Evolutionary conservation across 306 rosid species (phyloP).

Genomic region (Vachellia collinsii): DNA sequence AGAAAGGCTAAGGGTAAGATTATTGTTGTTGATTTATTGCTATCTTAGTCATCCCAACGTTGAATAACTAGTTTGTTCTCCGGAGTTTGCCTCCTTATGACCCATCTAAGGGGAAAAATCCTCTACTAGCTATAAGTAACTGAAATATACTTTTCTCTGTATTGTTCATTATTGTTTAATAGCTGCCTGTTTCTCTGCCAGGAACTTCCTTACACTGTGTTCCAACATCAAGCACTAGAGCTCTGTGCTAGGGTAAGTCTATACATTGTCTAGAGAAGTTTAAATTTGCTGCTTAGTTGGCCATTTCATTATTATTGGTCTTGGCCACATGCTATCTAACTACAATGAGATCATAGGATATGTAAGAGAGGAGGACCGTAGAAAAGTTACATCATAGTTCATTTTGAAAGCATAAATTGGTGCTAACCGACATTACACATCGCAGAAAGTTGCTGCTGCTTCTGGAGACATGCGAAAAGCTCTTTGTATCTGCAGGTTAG

Average conservation of each 20-base stretch:
- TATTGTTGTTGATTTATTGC: constrained; percentile 13
- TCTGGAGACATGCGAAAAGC: constrained; percentile 98
- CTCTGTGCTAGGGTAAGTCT: constrained; percentile 94
- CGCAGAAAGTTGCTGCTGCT: constrained; percentile 94
- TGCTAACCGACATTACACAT: constrained; percentile 28
- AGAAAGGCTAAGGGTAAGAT: constrained; percentile 74
- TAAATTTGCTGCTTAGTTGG: neutral
- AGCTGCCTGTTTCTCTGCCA: constrained; percentile 35
- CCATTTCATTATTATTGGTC: neutral
- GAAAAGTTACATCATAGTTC: neutral
- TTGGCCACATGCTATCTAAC: neutral
- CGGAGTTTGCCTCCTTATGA: neutral
- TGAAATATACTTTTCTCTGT: constrained; percentile 23
- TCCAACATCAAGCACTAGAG: constrained; percentile 81
- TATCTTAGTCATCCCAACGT: neutral
- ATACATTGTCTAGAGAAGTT: constrained; percentile 4
- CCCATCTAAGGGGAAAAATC: neutral
- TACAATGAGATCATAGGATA: neutral
- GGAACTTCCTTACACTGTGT: constrained; percentile 72
- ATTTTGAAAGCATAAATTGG: constrained; percentile 25
- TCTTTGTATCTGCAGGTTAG: constrained; percentile 82
- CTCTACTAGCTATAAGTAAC: neutral
- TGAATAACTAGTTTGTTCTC: neutral
- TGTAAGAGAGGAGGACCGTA: constrained; percentile 5
- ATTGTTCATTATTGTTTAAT: constrained; percentile 27